Evolutionary conservation across 331 rosid species (phyloP).

Genomic region (Rosa hybrid): DNA sequence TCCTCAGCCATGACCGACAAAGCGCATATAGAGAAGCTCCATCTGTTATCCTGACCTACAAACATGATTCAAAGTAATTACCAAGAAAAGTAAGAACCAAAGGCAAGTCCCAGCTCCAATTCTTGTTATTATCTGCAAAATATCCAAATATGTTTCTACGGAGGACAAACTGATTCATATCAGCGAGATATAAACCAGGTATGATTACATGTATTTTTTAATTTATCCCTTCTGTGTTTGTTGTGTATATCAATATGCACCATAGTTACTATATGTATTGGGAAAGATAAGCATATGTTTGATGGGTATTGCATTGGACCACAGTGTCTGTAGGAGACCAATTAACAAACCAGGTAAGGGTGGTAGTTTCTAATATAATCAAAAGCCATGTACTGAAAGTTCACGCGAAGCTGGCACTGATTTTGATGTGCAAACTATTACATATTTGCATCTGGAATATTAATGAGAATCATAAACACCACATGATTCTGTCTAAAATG

Average conservation of each 20-base stretch:
- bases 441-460: too few relatives aligned
- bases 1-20: slow-evolving; percentile 89
- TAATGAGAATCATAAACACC: not conserved
- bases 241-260: not conserved
- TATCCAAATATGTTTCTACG: not conserved
- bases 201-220: not conserved
- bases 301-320: too few relatives aligned
- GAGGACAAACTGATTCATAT: not conserved
- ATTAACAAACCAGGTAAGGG: not conserved
- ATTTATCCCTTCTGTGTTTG: not conserved
- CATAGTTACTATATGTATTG: not conserved
- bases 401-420: too few relatives aligned
- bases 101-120: not conserved
- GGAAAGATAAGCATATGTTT: not conserved
- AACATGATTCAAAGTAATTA: slow-evolving; percentile 24
- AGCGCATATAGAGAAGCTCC: slow-evolving; percentile 78
- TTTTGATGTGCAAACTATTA: too few relatives aligned
- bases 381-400: too few relatives aligned
- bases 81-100: slow-evolving; percentile 5
- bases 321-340: not conserved
- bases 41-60: slow-evolving; percentile 70
- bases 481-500: not conserved
- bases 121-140: not conserved
- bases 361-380: too few relatives aligned
- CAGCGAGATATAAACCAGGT: not conserved